Percentiles rank a stretch among this genome's conserved stretches.
Conservation (phyloP, 495 filamentous ascomycete genomes). For the Extremus antarcticus region DNA sequence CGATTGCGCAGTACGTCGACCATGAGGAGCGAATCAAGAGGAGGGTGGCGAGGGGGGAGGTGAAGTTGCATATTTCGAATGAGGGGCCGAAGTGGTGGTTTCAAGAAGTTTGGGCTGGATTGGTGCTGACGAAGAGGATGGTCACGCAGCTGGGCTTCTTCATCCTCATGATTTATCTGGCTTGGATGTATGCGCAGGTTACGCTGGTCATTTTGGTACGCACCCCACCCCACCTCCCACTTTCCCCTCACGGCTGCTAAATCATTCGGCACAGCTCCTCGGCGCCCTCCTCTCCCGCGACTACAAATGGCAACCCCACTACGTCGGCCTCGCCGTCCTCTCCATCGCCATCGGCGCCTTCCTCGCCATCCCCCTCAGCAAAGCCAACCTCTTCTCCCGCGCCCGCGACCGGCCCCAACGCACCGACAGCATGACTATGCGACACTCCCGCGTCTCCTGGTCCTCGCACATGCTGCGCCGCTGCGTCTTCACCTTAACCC, state of each 20-base stretch:
- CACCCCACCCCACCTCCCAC: neutral
- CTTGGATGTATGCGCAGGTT: slow-evolving; percentile 67
- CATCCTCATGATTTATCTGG: slow-evolving; percentile 57
- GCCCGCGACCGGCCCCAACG: slow-evolving; percentile 42
- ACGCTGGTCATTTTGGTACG: slow-evolving; percentile 54
- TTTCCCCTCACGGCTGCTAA: neutral
- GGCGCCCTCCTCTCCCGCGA: slow-evolving; percentile 52
- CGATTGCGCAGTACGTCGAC: slow-evolving; percentile 50
- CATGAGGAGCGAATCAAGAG: slow-evolving; percentile 42
- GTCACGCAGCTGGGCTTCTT: slow-evolving; percentile 57
- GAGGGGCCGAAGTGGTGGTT: slow-evolving; percentile 62
- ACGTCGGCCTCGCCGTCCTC: slow-evolving; percentile 51
- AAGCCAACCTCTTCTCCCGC: slow-evolving; percentile 54
- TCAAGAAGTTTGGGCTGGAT: slow-evolving; percentile 60
- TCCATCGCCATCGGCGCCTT: slow-evolving; percentile 56
- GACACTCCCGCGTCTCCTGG: slow-evolving; percentile 47
- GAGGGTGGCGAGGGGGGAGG: slow-evolving; percentile 56
- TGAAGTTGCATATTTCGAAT: slow-evolving; percentile 60
- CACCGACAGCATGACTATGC: slow-evolving; percentile 49
- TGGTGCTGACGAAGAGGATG: slow-evolving; percentile 56
- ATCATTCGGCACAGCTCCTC: slow-evolving; percentile 39
- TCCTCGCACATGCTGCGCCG: slow-evolving; percentile 57
- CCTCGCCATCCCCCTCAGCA: slow-evolving; percentile 57
- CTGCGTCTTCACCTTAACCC: slow-evolving; percentile 50
- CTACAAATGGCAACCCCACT: slow-evolving; percentile 49